These are phyloP conservation scores for Spiraea crenata DNA, from an alignment of 331 rosid species.

Conservation along the genomic window DNA sequence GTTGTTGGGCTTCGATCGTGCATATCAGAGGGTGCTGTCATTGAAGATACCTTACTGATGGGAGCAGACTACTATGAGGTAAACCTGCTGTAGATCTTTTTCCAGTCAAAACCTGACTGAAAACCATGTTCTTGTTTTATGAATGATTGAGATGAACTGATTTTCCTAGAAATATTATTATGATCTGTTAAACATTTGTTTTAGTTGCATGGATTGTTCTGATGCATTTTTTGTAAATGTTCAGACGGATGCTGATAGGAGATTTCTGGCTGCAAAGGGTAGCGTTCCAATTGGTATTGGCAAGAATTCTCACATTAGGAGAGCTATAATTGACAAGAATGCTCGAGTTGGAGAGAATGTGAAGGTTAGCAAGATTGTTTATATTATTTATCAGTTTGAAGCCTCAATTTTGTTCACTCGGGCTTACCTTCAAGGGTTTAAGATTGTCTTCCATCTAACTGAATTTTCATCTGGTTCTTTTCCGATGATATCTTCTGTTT, in stretches of 20 bases:
- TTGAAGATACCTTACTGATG: slow-evolving; percentile 92
- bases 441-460: neutral
- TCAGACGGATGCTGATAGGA: slow-evolving; percentile 88
- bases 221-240: neutral
- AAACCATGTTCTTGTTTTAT: neutral
- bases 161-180: neutral
- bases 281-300: slow-evolving; percentile 95
- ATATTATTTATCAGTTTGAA: neutral
- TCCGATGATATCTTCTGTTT: neutral
- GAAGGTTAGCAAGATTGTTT: slow-evolving; percentile 48
- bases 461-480: neutral
- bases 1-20: slow-evolving; percentile 94
- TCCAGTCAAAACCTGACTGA: neutral
- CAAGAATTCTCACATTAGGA: slow-evolving; percentile 76
- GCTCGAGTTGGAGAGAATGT: slow-evolving; percentile 93
- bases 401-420: neutral
- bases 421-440: neutral
- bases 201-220: neutral
- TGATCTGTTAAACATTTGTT: neutral
- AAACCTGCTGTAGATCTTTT: slow-evolving; percentile 14
- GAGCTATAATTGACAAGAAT: slow-evolving; percentile 97
- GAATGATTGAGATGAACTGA: neutral
- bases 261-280: slow-evolving; percentile 80
- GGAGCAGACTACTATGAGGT: slow-evolving; percentile 99
- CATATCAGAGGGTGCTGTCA: slow-evolving; percentile 93